These are phyloP conservation scores for Ochetophila trinervis DNA, from an alignment of 306 rosid species.

Conservation along the genomic window DNA sequence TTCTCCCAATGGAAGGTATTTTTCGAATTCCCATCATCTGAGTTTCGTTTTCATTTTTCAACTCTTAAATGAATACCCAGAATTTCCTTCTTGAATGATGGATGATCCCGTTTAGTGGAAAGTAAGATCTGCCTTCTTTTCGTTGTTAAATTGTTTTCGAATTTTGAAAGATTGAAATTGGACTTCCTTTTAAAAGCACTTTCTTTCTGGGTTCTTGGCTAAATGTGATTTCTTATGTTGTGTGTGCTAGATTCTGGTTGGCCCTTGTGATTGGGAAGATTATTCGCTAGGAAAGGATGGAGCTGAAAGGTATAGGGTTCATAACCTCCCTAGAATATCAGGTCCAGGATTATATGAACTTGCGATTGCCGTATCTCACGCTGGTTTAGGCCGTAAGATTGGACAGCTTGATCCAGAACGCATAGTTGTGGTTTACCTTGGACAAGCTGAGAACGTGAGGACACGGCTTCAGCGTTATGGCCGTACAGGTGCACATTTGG, in stretches of 20 bases:
- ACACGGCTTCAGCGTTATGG: conserved; percentile 68
- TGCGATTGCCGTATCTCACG: conserved; percentile 42
- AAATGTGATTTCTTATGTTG: background rate
- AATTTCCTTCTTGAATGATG: background rate
- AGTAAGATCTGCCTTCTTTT: background rate
- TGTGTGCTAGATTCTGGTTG: conserved; percentile 62
- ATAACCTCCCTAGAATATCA: conserved; percentile 51
- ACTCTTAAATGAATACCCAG: no score
- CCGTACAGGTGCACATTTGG: conserved; percentile 72
- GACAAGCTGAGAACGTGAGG: conserved; percentile 73
- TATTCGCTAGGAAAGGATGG: conserved; percentile 64
- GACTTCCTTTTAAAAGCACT: no score
- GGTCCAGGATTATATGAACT: conserved; percentile 81
- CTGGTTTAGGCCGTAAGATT: conserved; percentile 47
- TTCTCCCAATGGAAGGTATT: conserved; percentile 77
- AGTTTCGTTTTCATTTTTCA: no score
- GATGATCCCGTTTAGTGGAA: background rate
- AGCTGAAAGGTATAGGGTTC: conserved; percentile 60
- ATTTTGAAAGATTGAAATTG: no score
- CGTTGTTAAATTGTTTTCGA: no score
- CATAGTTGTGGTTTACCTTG: conserved; percentile 64
- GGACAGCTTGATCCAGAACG: conserved; percentile 37
- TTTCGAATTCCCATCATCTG: no score
- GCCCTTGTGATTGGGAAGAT: conserved; percentile 81
- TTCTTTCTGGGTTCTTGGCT: background rate